Evolutionary conservation across 2,329 filamentous ascomycete genomes (phyloP).

Genomic region (Paecilomyces dactylethromorphus): DNA sequence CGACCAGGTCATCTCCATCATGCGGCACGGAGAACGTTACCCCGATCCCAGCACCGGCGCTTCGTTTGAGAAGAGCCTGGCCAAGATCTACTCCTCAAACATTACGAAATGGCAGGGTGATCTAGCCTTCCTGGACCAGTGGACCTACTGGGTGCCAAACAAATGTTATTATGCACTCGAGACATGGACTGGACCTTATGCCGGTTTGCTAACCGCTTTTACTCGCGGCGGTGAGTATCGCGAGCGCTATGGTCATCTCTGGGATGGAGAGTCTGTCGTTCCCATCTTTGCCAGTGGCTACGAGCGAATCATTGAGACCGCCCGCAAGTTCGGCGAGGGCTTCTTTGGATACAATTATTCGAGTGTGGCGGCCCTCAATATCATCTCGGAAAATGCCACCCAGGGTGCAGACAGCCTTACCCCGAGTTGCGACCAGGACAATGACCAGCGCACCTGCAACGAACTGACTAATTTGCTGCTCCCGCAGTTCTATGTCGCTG

Average conservation of each 20-base stretch:
- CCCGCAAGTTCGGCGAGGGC: slow-evolving; percentile 15
- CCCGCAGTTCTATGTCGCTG: slow-evolving; percentile 12
- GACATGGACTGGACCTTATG: slow-evolving; percentile 13
- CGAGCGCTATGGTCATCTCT: slow-evolving; percentile 13
- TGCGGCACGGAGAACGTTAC: slow-evolving; percentile 17
- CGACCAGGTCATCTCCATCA: slow-evolving; percentile 18
- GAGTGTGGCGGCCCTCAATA: slow-evolving; percentile 14
- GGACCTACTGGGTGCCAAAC: slow-evolving; percentile 14
- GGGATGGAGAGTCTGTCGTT: slow-evolving; percentile 7
- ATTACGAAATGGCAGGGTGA: slow-evolving; percentile 9
- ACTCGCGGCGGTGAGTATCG: slow-evolving; percentile 13
- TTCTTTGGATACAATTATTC: slow-evolving; percentile 17
- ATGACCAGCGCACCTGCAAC: slow-evolving; percentile 6
- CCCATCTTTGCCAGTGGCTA: slow-evolving; percentile 14
- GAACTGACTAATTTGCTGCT: slow-evolving; percentile 4
- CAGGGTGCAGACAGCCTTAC: slow-evolving; percentile 16
- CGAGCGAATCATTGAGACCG: slow-evolving; percentile 14
- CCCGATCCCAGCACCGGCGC: slow-evolving; percentile 5
- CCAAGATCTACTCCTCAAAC: slow-evolving; percentile 9
- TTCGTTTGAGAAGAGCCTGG: slow-evolving; percentile 8
- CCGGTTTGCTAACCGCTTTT: slow-evolving; percentile 10
- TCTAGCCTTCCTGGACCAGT: slow-evolving; percentile 13
- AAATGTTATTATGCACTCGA: slow-evolving; percentile 12
- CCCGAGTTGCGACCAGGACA: slow-evolving; percentile 10
- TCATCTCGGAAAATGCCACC: slow-evolving; percentile 13